These are phyloP conservation scores for Mycena sanguinolenta DNA, from an alignment of 768 basidiomycete genomes.

Conservation along the genomic window DNA sequence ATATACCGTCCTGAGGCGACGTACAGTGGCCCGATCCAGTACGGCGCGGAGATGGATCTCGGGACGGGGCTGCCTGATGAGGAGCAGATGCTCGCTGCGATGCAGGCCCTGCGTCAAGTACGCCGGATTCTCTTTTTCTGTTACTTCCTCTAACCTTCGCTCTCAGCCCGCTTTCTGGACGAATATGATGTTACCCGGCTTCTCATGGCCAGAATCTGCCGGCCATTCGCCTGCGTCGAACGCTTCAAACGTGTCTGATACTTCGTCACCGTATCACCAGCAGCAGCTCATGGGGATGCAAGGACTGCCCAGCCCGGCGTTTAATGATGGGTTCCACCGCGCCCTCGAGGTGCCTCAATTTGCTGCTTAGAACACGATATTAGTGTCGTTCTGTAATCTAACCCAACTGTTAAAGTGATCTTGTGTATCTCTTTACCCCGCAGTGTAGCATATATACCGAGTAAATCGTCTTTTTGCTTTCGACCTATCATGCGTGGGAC, in stretches of 20 bases:
- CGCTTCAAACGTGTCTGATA: conserved; percentile 22
- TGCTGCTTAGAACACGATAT: conserved; percentile 28
- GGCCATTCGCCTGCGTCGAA: conserved; percentile 41
- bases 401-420: conserved; percentile 2
- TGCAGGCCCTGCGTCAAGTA: conserved; percentile 65
- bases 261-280: conserved; percentile 34
- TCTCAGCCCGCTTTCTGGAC: conserved; percentile 77
- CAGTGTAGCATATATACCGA: conserved; percentile 8
- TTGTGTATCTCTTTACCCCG: neutral
- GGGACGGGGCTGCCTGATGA: conserved; percentile 61
- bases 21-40: conserved; percentile 58
- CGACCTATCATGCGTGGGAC: neutral
- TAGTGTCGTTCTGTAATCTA: conserved; percentile 20
- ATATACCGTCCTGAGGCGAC: conserved; percentile 64
- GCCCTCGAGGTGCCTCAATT: conserved; percentile 43
- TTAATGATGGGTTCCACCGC: conserved; percentile 33
- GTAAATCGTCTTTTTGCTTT: conserved; percentile 1
- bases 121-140: neutral
- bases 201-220: conserved; percentile 48
- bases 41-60: conserved; percentile 53
- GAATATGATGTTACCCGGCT: conserved; percentile 87
- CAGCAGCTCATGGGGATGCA: conserved; percentile 34
- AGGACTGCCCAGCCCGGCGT: conserved; percentile 10
- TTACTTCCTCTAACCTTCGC: neutral
- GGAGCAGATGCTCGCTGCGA: conserved; percentile 74